Conservation (phyloP, 2,329 filamentous ascomycete species). For the Tolypocladium capitatum region DNA sequence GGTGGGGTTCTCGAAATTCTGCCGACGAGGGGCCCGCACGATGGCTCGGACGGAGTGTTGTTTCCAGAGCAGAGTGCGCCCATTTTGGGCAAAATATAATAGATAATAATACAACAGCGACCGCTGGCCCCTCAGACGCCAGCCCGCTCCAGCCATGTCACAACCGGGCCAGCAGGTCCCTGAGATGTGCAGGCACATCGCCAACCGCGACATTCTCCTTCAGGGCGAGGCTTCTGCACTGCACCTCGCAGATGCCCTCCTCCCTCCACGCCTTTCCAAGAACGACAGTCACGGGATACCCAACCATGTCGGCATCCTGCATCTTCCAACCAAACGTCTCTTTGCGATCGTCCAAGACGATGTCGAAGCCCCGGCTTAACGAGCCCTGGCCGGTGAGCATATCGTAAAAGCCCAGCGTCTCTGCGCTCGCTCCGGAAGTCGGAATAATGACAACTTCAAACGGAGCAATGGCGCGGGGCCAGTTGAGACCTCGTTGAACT, state of each 20-base stretch:
- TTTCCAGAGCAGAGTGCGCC: background rate
- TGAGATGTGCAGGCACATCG: constrained; percentile 29
- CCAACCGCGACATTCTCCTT: constrained; percentile 44
- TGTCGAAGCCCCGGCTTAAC: constrained; percentile 34
- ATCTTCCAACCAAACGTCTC: constrained; percentile 71
- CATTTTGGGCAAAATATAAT: too few species aligned
- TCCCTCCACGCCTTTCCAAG: constrained; percentile 58
- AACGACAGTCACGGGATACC: constrained; percentile 73
- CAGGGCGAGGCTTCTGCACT: constrained; percentile 56
- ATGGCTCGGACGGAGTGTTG: background rate
- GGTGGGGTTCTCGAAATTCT: background rate
- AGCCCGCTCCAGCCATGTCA: constrained; percentile 16
- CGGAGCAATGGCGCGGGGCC: constrained; percentile 77
- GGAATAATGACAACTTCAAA: constrained; percentile 62
- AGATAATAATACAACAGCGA: background rate
- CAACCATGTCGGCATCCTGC: constrained; percentile 76
- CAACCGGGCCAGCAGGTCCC: constrained; percentile 31
- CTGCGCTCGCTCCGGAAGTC: constrained; percentile 28
- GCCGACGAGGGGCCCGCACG: background rate
- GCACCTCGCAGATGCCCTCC: constrained; percentile 54
- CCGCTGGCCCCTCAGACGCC: background rate
- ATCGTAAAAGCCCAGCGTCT: constrained; percentile 52
- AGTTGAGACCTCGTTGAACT: constrained; percentile 65
- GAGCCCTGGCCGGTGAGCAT: constrained; percentile 22
- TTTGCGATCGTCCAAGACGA: constrained; percentile 60